Base-by-base conservation (phyloP, 148 eudicot species). In the Rhododendron williamsianum region DNA sequence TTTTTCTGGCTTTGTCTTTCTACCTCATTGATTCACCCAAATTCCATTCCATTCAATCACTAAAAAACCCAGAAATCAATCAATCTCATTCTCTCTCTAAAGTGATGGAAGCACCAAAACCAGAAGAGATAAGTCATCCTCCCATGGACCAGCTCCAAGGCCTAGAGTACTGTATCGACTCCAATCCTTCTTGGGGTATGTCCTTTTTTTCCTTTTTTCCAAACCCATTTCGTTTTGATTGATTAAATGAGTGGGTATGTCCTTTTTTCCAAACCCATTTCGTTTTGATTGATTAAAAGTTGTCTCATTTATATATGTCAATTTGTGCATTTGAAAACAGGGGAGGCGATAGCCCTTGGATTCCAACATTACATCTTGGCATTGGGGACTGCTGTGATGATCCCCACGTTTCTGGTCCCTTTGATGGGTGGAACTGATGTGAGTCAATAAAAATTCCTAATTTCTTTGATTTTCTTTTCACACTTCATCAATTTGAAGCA, bases 121-220 rank as follows among this genome's bases (percentile, higher is more conserved):
- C 92, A 82, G 99, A 96, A 76, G 98, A 93, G 86, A 95, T 97
- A 38, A 94, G 90, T 78, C 98, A 97, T 83, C 96, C 95, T 83
- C 94, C 98, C 78, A 95, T 91, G 93, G 98, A 97, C 76, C 99
- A 95, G 87, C 96, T 97, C 81, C 99, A 95, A 67, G 99, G 98
- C 6, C 91, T 97, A 51, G 99, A 97, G 93, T 97, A 97, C 71
- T 97, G 99, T 88, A 95, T 97, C 84, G 99, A 97, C 82, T 97
- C 98, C 9, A 95, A 95, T 89, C 99, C 99, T 90, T 93, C 95
- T 80, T 94, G 96, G 96, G 98, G 98, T 97, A 79, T 90, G 87
- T 85, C 51, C n/a, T 67, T 71, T 72, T 86, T 84, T 60, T 21
- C 30, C 30, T 18, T 63, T 43, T 58, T 21, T 16, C 43, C 52